A percentile compares a stretch with the other conserved stretches of the same genome.
phyloP scores from a whole-genome alignment of 768 basidiomycete species.

The Mycena floridula region DNA sequence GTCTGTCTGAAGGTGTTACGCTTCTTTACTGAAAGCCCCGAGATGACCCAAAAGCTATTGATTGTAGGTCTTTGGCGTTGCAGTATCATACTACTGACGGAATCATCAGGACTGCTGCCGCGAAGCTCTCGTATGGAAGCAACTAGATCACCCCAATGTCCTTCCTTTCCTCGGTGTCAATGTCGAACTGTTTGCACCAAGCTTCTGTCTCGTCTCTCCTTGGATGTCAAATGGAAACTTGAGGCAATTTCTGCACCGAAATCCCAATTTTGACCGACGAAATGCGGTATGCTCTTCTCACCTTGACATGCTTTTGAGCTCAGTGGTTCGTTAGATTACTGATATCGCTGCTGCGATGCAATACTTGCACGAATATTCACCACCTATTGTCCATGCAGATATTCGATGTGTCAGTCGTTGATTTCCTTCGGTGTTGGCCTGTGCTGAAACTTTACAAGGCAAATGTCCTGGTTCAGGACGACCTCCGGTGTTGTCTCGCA shows the following conservation, averaged over 20 bases:
- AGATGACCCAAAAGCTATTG: background rate
- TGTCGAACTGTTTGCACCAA: background rate
- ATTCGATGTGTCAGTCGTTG: constrained; percentile 18
- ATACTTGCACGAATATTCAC: constrained; percentile 2
- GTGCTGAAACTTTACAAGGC: background rate
- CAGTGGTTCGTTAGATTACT: background rate
- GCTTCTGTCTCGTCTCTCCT: constrained; percentile 23
- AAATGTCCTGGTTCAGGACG: constrained; percentile 6
- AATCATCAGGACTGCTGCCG: constrained; percentile 19
- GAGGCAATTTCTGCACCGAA: constrained; percentile 14
- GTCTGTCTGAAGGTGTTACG: constrained; percentile 1
- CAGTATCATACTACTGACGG: background rate
- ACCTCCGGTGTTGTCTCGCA: constrained; percentile 4
- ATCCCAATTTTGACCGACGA: constrained; percentile 11
- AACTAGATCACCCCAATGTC: constrained; percentile 22
- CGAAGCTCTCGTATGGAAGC: constrained; percentile 24
- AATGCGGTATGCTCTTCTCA: constrained; percentile 15
- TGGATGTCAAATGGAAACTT: constrained; percentile 25
- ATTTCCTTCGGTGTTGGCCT: background rate
- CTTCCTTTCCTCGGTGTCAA: constrained; percentile 27
- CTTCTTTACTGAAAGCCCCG: background rate
- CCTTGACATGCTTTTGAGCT: background rate
- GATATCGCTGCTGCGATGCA: constrained; percentile 3
- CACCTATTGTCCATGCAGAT: constrained; percentile 11
- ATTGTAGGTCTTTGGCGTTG: background rate